These are phyloP conservation scores for Perkinsus olseni DNA, from an alignment of 169 alveolate genomes.

Conservation along the genomic window DNA sequence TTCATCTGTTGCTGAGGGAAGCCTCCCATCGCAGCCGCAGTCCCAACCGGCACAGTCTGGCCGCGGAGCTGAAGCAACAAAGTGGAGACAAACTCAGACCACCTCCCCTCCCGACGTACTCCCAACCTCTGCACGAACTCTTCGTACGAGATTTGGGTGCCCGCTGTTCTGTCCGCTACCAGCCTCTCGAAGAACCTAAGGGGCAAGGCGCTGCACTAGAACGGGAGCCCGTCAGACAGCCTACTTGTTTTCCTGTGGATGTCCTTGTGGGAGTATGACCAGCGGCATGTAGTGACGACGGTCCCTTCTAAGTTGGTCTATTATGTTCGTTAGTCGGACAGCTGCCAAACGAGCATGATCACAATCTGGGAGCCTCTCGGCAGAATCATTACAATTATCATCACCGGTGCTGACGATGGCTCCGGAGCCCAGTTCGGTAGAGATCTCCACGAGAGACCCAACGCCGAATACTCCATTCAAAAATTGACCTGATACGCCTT, in stretches of 20 bases:
- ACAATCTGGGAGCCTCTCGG: not conserved
- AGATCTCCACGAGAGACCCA: not conserved
- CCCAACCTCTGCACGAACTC: not conserved
- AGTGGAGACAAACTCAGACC: not conserved
- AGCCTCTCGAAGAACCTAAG: not conserved
- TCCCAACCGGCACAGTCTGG: not conserved
- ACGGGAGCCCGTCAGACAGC: not conserved
- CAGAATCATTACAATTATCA: not conserved
- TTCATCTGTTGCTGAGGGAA: not conserved
- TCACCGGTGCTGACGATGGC: not conserved
- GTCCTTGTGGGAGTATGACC: not conserved
- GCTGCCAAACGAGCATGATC: not conserved
- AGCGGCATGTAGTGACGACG: not conserved
- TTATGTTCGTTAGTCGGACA: not conserved
- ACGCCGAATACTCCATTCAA: not conserved
- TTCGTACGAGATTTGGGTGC: not conserved
- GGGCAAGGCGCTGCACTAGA: not conserved
- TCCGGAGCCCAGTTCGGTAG: not conserved
- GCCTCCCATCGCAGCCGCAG: not conserved
- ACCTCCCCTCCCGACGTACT: not conserved
- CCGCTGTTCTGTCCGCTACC: not conserved
- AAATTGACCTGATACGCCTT: not conserved
- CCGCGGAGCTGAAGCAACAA: not conserved
- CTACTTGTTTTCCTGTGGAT: not conserved
- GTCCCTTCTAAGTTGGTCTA: not conserved